phyloP scores from a whole-genome alignment of 371 early-diverging fungal genomes.

The Circinella minor region DNA sequence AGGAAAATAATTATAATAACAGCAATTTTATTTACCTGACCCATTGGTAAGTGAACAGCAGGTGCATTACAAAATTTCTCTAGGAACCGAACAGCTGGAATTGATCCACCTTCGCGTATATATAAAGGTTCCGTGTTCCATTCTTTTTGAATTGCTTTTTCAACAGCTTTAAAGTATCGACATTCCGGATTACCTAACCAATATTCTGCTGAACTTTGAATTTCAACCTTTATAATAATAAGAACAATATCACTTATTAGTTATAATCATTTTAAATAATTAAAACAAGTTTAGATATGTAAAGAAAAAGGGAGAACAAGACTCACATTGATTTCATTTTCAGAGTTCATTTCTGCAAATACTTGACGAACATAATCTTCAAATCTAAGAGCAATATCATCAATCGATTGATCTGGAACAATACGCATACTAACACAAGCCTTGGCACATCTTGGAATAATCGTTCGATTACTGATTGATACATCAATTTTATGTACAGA shows the following conservation, averaged over 20 bases:
- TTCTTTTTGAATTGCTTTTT: slow-evolving; percentile 68
- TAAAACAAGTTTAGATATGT: no score
- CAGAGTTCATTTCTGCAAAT: slow-evolving; percentile 58
- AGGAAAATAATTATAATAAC: background rate
- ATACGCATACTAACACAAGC: slow-evolving; percentile 82
- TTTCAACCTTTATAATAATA: slow-evolving; percentile 45
- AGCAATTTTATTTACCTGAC: slow-evolving; percentile 52
- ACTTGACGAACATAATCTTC: slow-evolving; percentile 54
- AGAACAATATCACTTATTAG: background rate
- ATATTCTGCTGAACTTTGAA: slow-evolving; percentile 74
- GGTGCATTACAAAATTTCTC: slow-evolving; percentile 74
- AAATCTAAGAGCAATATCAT: slow-evolving; percentile 64
- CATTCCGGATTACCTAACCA: slow-evolving; percentile 79
- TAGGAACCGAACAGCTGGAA: slow-evolving; percentile 83
- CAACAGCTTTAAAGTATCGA: slow-evolving; percentile 71
- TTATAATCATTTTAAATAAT: no score
- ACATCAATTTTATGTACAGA: slow-evolving; percentile 83
- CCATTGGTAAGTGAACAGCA: slow-evolving; percentile 83
- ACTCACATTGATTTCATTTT: slow-evolving; percentile 56
- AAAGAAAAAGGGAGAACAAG: background rate
- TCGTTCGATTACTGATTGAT: slow-evolving; percentile 71
- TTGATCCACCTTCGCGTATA: slow-evolving; percentile 87
- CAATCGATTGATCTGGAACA: slow-evolving; percentile 79
- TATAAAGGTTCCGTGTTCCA: slow-evolving; percentile 66
- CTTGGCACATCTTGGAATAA: slow-evolving; percentile 74